phyloP scores from a whole-genome alignment of 441 rosid species.

The Erysimum pusillum region DNA sequence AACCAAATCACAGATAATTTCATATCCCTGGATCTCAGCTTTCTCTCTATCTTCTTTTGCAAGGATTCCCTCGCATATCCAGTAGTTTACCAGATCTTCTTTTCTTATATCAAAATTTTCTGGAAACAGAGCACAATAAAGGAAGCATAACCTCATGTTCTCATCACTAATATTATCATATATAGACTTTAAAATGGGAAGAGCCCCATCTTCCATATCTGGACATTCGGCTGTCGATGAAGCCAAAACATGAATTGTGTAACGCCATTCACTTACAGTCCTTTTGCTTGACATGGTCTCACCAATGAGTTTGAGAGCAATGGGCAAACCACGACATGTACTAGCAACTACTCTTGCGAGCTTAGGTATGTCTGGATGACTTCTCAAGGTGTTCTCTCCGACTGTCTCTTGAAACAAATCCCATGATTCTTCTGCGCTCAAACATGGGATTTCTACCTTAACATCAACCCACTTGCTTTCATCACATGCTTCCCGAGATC shows the following conservation, averaged over 20 bases:
- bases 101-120: background rate
- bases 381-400: conserved; percentile 1
- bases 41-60: background rate
- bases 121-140: background rate
- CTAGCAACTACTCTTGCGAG: conserved; percentile 18
- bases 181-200: background rate
- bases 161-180: background rate
- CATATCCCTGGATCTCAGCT: background rate
- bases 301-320: conserved; percentile 41
- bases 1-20: background rate
- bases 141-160: background rate
- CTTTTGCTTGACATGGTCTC: conserved; percentile 37
- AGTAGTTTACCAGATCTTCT: background rate
- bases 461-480: conserved; percentile 31
- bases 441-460: conserved; percentile 21
- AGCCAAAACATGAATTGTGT: background rate
- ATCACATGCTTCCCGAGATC: conserved; percentile 24
- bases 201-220: background rate
- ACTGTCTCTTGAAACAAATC: conserved; percentile 29
- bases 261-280: background rate
- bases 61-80: conserved; percentile 5
- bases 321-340: conserved; percentile 40
- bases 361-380: conserved; percentile 14
- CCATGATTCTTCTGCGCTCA: conserved; percentile 33
- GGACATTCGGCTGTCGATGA: background rate